Evolutionary conservation across 2,329 filamentous ascomycete genomes (phyloP), one percentile per base, ranked within the genome.

Genomic region (Leptoxyphium fumago): DNA sequence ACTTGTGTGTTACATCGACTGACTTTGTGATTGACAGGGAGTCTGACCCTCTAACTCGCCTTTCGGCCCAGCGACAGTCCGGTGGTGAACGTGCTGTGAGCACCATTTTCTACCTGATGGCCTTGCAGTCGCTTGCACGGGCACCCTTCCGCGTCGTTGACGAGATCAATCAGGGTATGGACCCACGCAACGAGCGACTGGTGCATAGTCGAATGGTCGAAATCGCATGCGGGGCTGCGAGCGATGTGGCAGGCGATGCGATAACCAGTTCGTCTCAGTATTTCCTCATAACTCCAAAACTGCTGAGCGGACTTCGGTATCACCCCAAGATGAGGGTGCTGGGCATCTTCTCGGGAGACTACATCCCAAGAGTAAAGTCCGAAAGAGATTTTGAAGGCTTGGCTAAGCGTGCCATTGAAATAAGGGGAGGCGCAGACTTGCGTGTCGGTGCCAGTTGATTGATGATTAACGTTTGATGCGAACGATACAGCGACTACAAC

Each of bases 151-250:
- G 91, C 43, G 89, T 98, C 41, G 91, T 98, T 46, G 91, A 98
- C 64, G 91, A 98, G 68, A 98, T 98, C 72, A 98, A 98, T 60
- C 91, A 98, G 66, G 91, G 91, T 52, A 98, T 98, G 91, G 91
- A 98, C 62, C 91, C 89, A 38, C 81, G 91, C 56, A 98, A 98
- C 64, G 91, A 98, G 66, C 84, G 91, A 21, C 93, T 95, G 77
- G 88, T 98, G 13, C 91, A 98, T 66, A 86, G 89, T 60, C 84
- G 91, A 50, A 93, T 98, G 83, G 91, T 98, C 8, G 87, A 95
- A 58, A 95, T 98, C 59, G 91, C 91, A 38, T 96, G 91, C 63
- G 21, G 21, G 21, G 21, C 21, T 76, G 78, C 52, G 80, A 87
- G 62, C 78, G 49, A 42, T 46, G 45, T 26, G 21, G 21, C 21